Evolutionary conservation across 805 yeast genomes (phyloP).

Genomic region (Candida quercuum): DNA sequence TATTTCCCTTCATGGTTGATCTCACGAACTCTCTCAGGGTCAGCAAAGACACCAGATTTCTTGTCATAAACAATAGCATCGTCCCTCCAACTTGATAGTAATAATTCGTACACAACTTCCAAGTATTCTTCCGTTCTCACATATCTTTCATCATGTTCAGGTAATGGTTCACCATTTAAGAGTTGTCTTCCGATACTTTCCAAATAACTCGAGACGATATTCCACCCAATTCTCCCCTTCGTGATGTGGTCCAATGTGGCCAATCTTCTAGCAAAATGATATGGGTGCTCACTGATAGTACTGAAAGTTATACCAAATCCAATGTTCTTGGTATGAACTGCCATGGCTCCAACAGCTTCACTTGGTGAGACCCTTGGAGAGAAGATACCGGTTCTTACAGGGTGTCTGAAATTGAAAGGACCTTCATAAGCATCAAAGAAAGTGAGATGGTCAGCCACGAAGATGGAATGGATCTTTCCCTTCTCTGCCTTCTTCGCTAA

Average conservation of each 20-base stretch:
- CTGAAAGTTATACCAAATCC: slow-evolving; percentile 34
- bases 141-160: slow-evolving; percentile 36
- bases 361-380: slow-evolving; percentile 33
- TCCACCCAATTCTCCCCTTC: slow-evolving; percentile 38
- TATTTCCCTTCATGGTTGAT: slow-evolving; percentile 32
- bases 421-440: slow-evolving; percentile 32
- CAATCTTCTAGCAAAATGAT: slow-evolving; percentile 33
- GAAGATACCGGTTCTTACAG: slow-evolving; percentile 6
- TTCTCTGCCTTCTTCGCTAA: slow-evolving; percentile 30
- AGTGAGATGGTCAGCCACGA: slow-evolving; percentile 33
- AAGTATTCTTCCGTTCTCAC: slow-evolving; percentile 33
- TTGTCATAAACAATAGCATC: slow-evolving; percentile 21
- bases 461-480: slow-evolving; percentile 31
- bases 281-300: slow-evolving; percentile 36
- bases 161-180: slow-evolving; percentile 28
- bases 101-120: slow-evolving; percentile 31
- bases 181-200: slow-evolving; percentile 34
- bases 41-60: slow-evolving; percentile 24
- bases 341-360: slow-evolving; percentile 33
- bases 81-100: slow-evolving; percentile 34
- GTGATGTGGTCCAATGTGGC: slow-evolving; percentile 38
- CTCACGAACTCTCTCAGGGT: slow-evolving; percentile 29
- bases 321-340: slow-evolving; percentile 32
- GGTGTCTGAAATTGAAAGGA: slow-evolving; percentile 11
- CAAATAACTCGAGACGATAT: slow-evolving; percentile 34